A percentile compares a stretch with the other conserved stretches of the same genome.
Conservation (phyloP, 139 green algal genomes). For the Gonium pectorale region DNA sequence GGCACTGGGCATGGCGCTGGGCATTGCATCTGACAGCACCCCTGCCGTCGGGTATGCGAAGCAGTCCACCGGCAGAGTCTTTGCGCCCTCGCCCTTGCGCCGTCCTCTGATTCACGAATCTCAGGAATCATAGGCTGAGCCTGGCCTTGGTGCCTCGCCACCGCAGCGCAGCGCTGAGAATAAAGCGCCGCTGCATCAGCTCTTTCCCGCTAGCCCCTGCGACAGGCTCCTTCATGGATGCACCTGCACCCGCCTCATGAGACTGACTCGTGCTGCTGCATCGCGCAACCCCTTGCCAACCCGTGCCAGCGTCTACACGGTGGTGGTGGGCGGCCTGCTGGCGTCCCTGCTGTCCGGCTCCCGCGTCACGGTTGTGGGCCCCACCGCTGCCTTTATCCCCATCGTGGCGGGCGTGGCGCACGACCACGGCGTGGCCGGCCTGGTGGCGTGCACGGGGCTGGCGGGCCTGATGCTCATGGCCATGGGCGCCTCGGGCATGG, state of each 20-base stretch:
- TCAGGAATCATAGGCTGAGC: too few species aligned
- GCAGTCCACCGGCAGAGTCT: too few species aligned
- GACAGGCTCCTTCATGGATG: too few species aligned
- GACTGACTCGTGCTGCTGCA: too few species aligned
- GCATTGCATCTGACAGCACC: slow-evolving; percentile 53
- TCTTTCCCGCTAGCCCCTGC: too few species aligned
- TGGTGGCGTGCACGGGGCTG: slow-evolving; percentile 41
- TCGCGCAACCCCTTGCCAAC: too few species aligned
- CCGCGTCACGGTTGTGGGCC: slow-evolving; percentile 35
- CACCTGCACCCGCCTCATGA: too few species aligned
- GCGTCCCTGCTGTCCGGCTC: slow-evolving; percentile 44
- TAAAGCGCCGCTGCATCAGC: too few species aligned
- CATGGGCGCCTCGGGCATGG: slow-evolving; percentile 47
- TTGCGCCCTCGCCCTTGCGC: too few species aligned
- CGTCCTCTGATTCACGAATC: too few species aligned
- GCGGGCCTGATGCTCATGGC: slow-evolving; percentile 46
- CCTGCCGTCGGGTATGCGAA: slow-evolving; percentile 42
- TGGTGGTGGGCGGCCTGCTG: slow-evolving; percentile 44
- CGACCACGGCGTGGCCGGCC: slow-evolving; percentile 15
- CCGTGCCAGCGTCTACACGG: slow-evolving; percentile 49
- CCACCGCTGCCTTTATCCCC: slow-evolving; percentile 56
- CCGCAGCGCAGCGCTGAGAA: too few species aligned
- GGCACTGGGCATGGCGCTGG: slow-evolving; percentile 57
- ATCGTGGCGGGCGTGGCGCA: slow-evolving; percentile 53
- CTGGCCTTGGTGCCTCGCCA: too few species aligned